Evolutionary conservation across 129 eudicot species (phyloP), one percentile per base, ranked within the genome.

Genomic region (Dittrichia graveolens): DNA sequence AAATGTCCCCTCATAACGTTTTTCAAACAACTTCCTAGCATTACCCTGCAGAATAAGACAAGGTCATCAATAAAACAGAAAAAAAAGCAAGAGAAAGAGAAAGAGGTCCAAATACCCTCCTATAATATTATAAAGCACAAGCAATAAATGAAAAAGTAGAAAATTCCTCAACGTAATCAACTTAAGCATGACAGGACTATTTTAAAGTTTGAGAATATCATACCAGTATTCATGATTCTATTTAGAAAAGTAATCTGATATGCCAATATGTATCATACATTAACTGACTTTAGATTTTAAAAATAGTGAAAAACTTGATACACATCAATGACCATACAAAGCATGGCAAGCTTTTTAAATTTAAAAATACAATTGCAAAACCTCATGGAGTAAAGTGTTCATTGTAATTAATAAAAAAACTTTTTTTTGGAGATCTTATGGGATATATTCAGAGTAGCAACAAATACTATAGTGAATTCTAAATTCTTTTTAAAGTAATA

Each of bases 1-100:
- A 65, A 93, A 84, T 67, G 71, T 77, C 57, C 87, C 82, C 65
- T 93, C 96, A 58, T 90, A 84, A 38, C 88, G 95, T 62, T 84
- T 90, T 58, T 93, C 96, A 62, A 89, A 79, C 73, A 93, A 67
- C 73, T 81, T 85, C 76, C 95, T 84, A 48, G 96, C 92, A 77
- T 93, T 89, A 39, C 95, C 98, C 99, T 91, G 85, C 73, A 91
- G 61, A 79, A 81, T 60, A 63, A 63, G 62, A 74, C 53, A 61
- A 12, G 37, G 14, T 16, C 47, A 8, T 35, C n/a, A 46, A 75
- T 67, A n/a, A 63, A 65, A 59, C 47, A 6, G 14, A 3, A 3
- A 45, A 12, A 46, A 65, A 6, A 12, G 50, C 38, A 64, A 63
- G 10, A 44, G 24, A 57, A 64, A 63, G 10, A 44, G 24, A 57